Percentiles rank a stretch among this genome's conserved stretches.
Conservation (phyloP, 75 land plant genomes). For the Cunninghamia lanceolata region DNA sequence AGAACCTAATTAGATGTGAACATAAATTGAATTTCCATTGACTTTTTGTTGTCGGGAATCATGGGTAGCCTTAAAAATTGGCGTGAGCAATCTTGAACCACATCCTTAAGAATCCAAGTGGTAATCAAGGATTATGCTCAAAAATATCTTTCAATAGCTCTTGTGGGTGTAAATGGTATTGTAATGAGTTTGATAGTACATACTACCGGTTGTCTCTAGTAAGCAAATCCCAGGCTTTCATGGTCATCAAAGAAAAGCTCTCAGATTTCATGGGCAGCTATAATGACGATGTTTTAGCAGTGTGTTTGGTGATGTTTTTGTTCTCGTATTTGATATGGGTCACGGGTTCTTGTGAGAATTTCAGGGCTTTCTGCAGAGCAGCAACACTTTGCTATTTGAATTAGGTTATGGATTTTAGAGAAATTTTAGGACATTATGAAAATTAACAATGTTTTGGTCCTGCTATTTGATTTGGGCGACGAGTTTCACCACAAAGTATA, state of each 20-base stretch:
- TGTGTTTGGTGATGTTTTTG: neutral
- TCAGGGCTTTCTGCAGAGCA: too few relatives aligned
- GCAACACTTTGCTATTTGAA: too few relatives aligned
- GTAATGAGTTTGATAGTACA: too few relatives aligned
- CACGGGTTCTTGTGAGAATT: too few relatives aligned
- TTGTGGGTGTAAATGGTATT: neutral
- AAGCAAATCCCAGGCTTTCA: too few relatives aligned
- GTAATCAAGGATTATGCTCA: neutral
- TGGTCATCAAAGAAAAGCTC: conserved; percentile 41
- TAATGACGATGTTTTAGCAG: conserved; percentile 59
- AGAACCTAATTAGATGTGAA: neutral
- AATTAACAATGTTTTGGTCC: too few relatives aligned
- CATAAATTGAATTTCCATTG: neutral
- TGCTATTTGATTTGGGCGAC: too few relatives aligned
- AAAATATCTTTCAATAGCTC: neutral
- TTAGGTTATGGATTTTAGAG: too few relatives aligned
- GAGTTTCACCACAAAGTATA: too few relatives aligned
- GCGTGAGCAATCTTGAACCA: neutral
- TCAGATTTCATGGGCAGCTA: conserved; percentile 55
- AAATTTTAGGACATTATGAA: too few relatives aligned
- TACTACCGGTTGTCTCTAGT: too few relatives aligned
- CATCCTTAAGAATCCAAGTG: neutral
- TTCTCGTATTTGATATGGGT: too few relatives aligned
- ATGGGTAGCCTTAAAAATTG: neutral
- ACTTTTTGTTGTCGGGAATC: neutral